Evolutionary conservation across 163 green algal genomes (phyloP), one percentile per base, ranked within the genome.

Genomic region (Prototheca wickerhamii): DNA sequence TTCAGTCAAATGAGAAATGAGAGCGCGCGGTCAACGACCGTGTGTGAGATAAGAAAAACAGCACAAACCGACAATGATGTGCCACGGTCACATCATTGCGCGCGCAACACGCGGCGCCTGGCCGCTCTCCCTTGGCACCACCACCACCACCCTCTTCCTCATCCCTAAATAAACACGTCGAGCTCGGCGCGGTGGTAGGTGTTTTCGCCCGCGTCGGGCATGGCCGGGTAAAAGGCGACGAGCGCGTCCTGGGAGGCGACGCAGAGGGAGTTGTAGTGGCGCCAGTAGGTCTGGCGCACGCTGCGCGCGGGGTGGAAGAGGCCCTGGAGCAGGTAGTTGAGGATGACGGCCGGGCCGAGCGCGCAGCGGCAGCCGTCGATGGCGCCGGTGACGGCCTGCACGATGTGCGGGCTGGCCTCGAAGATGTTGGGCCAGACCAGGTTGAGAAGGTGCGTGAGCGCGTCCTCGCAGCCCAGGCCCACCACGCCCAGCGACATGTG

Each of bases 341-440:
- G 72, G 12, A 98, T 75, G 17, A 92, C 61, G 23, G 70, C 77
- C 3, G 94, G 88, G 0, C 94, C 94, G 20, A 98, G 71, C 20
- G 87, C 75, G 18, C 98, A 64, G 20, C 93, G 78, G 75, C 87
- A 90, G 51, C 85, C 92, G 49, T 98, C 90, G 43, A 99, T 85
- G 23, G 94, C 91, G 4, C 87, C 89, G 58, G 78, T 91, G 20
- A 96, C 87, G 0, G 83, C 80, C 57, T 97, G 90, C 57, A 97
- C 82, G 32, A 99, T 72, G 76, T 99, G 93, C 28, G 93, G 93
- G 28, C 71, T 87, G 26, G 80, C 86, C 84, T 99, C 93, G 70
- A 98, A 97, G 46, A 99, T 90, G 82, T 99, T 99, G 50, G 93
- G 93, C 91, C 92, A 99, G 61, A 98, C 83, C 63, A 86, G 93